Percentiles rank a stretch among this genome's conserved stretches.
phyloP scores from a whole-genome alignment of 2,329 filamentous ascomycete species.

The Arthroderma uncinatum region DNA sequence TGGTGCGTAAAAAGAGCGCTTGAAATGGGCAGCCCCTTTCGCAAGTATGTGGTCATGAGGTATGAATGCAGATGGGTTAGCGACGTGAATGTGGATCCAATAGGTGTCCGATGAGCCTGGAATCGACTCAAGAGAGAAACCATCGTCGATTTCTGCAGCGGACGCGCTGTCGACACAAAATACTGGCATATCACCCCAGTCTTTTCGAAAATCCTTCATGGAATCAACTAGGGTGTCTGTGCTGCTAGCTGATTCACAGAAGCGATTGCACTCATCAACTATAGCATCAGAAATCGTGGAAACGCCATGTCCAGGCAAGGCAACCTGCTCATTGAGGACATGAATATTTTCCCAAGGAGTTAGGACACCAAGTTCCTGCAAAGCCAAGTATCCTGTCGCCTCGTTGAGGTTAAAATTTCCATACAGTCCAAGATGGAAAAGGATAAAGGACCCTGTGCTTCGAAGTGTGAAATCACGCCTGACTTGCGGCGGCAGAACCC shows the following conservation, averaged over 20 bases:
- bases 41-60: constrained; percentile 40
- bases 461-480: constrained; percentile 32
- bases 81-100: constrained; percentile 54
- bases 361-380: constrained; percentile 53
- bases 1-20: constrained; percentile 43
- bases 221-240: constrained; percentile 36
- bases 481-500: constrained; percentile 34
- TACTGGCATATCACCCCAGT: constrained; percentile 47
- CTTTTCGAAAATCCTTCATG: constrained; percentile 46
- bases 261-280: constrained; percentile 23
- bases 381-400: constrained; percentile 38
- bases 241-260: constrained; percentile 18
- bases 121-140: constrained; percentile 46
- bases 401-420: constrained; percentile 29
- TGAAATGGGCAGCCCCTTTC: constrained; percentile 45
- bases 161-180: constrained; percentile 48
- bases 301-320: constrained; percentile 39
- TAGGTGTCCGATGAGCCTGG: constrained; percentile 34
- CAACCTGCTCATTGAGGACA: constrained; percentile 42
- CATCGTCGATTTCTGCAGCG: constrained; percentile 53
- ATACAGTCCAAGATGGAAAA: constrained; percentile 48
- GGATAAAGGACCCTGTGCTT: constrained; percentile 44
- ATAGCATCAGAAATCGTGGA: constrained; percentile 23
- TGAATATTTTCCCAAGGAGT: constrained; percentile 47
- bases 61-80: constrained; percentile 54